A percentile compares a stretch with the other conserved stretches of the same genome.
Evolutionary conservation across 148 eudicot genomes (phyloP).

Genomic region (Fagopyrum tataricum): DNA sequence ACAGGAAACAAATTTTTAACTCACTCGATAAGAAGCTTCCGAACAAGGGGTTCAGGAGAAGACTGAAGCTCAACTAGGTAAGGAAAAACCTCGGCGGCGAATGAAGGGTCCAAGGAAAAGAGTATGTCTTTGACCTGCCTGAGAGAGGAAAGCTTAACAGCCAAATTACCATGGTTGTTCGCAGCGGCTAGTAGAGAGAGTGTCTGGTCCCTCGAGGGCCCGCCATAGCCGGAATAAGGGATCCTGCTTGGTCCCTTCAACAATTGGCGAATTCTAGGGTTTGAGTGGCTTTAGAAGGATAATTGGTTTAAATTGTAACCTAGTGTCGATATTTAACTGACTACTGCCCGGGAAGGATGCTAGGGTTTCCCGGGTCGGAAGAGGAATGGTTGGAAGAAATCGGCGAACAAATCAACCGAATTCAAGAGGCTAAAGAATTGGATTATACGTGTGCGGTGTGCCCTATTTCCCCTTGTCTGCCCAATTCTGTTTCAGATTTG

Average conservation of each 20-base stretch:
- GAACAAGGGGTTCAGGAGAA: conserved; percentile 57
- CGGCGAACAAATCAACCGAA: background rate
- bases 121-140: conserved; percentile 61
- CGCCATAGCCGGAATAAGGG: conserved; percentile 22
- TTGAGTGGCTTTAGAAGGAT: background rate
- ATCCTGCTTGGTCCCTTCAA: background rate
- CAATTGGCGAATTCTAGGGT: conserved; percentile 4
- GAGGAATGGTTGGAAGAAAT: background rate
- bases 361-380: conserved; percentile 5
- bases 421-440: too few relatives aligned
- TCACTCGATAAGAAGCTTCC: conserved; percentile 63
- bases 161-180: conserved; percentile 87
- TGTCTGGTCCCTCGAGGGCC: conserved; percentile 47
- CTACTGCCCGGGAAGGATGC: background rate
- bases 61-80: conserved; percentile 57
- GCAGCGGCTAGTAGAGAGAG: conserved; percentile 69
- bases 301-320: background rate
- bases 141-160: conserved; percentile 73
- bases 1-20: conserved; percentile 11
- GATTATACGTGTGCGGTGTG: too few relatives aligned
- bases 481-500: too few relatives aligned
- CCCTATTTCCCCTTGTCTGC: too few relatives aligned
- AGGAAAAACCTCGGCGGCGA: conserved; percentile 58
- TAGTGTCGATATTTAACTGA: background rate
- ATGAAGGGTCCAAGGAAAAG: conserved; percentile 29